phyloP scores from a whole-genome alignment of 1,139 yeast species.

The Protomyces macrosporus region DNA sequence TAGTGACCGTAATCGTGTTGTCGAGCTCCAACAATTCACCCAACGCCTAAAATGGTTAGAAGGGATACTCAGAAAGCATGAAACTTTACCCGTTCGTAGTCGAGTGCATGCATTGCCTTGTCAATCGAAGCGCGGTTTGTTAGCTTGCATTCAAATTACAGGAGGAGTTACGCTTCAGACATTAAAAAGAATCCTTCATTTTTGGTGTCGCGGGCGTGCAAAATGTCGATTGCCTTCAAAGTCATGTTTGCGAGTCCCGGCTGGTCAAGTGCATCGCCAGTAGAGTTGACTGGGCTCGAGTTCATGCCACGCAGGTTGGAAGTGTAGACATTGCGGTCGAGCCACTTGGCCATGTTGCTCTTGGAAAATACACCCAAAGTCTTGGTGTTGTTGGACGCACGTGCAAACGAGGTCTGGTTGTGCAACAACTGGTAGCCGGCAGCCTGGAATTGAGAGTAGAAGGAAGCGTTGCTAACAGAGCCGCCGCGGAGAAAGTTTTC shows the following conservation, averaged over 20 bases:
- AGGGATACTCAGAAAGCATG: too few relatives aligned
- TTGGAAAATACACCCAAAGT: conserved; percentile 2
- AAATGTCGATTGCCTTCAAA: conserved; percentile 6
- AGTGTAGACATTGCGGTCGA: conserved; percentile 11
- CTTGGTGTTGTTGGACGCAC: background rate
- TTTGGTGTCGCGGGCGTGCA: conserved; percentile 4
- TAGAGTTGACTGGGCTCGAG: background rate
- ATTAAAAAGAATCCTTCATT: conserved; percentile 8
- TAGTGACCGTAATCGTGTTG: background rate
- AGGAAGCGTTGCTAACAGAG: conserved; percentile 6
- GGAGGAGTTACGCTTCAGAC: background rate
- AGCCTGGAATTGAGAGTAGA: conserved; percentile 4
- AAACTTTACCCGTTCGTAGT: conserved; percentile 12
- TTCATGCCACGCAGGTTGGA: conserved; percentile 5
- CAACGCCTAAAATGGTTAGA: too few relatives aligned
- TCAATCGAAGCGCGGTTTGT: background rate
- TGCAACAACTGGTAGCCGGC: background rate
- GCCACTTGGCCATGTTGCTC: conserved; percentile 10
- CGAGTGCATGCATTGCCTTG: conserved; percentile 8
- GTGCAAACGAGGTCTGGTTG: conserved; percentile 4
- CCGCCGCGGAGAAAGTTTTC: conserved; percentile 5
- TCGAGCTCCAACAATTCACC: conserved; percentile 11
- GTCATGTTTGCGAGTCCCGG: conserved; percentile 16
- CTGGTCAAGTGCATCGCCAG: conserved; percentile 13
- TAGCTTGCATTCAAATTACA: too few relatives aligned